Evolutionary conservation across 1,139 yeast species (phyloP).

Genomic region (Taphrina flavorubra): DNA sequence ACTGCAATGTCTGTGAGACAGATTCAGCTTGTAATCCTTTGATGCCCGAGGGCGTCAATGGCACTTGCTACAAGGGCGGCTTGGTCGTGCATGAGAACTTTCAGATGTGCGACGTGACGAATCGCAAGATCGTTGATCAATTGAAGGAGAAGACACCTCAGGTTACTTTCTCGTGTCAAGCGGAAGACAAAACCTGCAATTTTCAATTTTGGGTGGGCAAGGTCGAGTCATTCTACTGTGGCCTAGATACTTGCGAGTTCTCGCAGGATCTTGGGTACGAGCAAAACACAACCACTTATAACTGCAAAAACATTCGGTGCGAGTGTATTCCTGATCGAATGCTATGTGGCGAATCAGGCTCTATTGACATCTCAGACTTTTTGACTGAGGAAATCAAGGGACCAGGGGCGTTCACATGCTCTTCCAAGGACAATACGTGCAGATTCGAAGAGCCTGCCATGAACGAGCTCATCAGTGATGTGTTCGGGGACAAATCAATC

Average conservation of each 20-base stretch:
- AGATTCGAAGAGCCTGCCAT: conserved; percentile 91
- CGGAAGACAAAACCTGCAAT: conserved; percentile 68
- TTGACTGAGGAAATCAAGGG: conserved; percentile 86
- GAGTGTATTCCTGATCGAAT: conserved; percentile 88
- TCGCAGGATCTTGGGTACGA: conserved; percentile 45
- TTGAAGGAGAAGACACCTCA: conserved; percentile 83
- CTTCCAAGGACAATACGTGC: conserved; percentile 65
- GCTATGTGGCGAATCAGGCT: conserved; percentile 93
- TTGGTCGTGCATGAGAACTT: conserved; percentile 77
- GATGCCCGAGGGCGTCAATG: conserved; percentile 84
- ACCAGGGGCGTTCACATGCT: conserved; percentile 91
- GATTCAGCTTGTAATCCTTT: conserved; percentile 82
- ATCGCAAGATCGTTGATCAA: conserved; percentile 74
- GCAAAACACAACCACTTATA: conserved; percentile 65
- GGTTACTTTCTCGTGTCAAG: conserved; percentile 88
- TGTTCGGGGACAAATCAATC: conserved; percentile 90
- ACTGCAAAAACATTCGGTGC: conserved; percentile 77
- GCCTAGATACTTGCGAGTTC: conserved; percentile 71
- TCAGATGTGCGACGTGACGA: conserved; percentile 93
- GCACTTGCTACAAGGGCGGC: conserved; percentile 91
- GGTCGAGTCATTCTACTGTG: conserved; percentile 87
- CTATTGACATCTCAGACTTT: conserved; percentile 92
- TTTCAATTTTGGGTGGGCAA: conserved; percentile 97
- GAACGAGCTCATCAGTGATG: conserved; percentile 86
- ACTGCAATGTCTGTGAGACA: conserved; percentile 77